Evolutionary conservation across 495 filamentous ascomycete species (phyloP), one percentile per base, ranked within the genome.

Genomic region (Penicillium angulare): DNA sequence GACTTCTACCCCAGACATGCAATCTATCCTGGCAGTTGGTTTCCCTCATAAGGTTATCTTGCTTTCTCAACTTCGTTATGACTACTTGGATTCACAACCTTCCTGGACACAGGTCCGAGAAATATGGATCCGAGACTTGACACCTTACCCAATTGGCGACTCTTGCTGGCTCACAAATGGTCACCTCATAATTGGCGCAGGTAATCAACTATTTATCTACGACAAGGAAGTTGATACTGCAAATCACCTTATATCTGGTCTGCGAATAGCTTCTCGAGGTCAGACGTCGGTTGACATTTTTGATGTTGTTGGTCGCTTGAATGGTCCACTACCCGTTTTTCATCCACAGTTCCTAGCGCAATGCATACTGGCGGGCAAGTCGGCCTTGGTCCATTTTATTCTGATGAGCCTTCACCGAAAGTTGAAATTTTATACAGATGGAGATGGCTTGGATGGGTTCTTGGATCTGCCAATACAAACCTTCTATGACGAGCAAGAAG

Each of bases 331-430:
- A 24, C 92, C 95, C 5, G 81, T 95, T 7, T 99, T 92, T 60
- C 93, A 99, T 57, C 95, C 95, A 7, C 90, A 96, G 59, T 90
- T 96, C 53, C 66, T 99, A 7, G 85, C 86, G 49, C 91, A 97
- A 64, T 91, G 88, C 55, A 92, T 96, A 21, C 76, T 96, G 6
- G 77, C 85, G 16, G 92, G 91, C 3, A 95, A 95, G 64, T 80
- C 79, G 24, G 65, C 61, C 15, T 59, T 92, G 7, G 92, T 92
- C 16, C 86, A 92, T 58, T 77, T 75, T 12, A 83, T 97, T 6
- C 64, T 97, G 44, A 69, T 87, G 51, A 82, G 78, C 21, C 73
- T 99, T n/a, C 79, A 86, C 55, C 82, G 86, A 52, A 87, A 83
- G 40, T 72, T 99, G 18, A 92, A 89, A 56, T 96, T 86, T 55